Evolutionary conservation across 192 early-diverging fungal genomes (phyloP).

Genomic region (Dissophora ornata): DNA sequence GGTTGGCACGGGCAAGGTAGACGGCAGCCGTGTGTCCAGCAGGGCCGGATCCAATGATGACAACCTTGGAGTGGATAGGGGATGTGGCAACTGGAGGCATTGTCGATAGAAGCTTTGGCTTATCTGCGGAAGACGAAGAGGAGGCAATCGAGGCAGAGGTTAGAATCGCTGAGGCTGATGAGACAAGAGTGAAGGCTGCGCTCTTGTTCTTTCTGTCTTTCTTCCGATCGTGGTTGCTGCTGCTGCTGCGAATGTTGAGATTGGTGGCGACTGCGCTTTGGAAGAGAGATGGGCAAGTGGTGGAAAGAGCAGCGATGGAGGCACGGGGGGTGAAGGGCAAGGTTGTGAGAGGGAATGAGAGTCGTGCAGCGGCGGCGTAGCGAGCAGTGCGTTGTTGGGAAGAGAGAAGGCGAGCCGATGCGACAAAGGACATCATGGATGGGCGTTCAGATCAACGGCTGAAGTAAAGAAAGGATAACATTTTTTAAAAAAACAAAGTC

Average conservation of each 20-base stretch:
- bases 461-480: no score
- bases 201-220: conserved; percentile 10
- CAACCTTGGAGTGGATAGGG: conserved; percentile 62
- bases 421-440: conserved; percentile 10
- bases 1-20: conserved; percentile 94
- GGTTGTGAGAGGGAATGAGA: no score
- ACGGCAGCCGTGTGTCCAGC: conserved; percentile 98
- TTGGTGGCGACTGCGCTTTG: conserved; percentile 33
- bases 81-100: conserved; percentile 45
- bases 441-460: no score
- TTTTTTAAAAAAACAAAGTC: no score
- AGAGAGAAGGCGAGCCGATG: not conserved
- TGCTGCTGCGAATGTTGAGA: not conserved
- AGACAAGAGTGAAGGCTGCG: conserved; percentile 2
- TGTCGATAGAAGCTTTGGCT: conserved; percentile 21
- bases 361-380: no score
- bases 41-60: conserved; percentile 93
- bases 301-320: conserved; percentile 11
- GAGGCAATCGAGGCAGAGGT: conserved; percentile 31
- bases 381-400: not conserved
- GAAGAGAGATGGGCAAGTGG: conserved; percentile 10
- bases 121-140: conserved; percentile 4
- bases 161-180: conserved; percentile 45
- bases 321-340: not conserved
- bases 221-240: not conserved